Percentiles rank a stretch among this genome's conserved stretches.
phyloP scores from a whole-genome alignment of 768 basidiomycete species.

The Podaxis mareebaensis region DNA sequence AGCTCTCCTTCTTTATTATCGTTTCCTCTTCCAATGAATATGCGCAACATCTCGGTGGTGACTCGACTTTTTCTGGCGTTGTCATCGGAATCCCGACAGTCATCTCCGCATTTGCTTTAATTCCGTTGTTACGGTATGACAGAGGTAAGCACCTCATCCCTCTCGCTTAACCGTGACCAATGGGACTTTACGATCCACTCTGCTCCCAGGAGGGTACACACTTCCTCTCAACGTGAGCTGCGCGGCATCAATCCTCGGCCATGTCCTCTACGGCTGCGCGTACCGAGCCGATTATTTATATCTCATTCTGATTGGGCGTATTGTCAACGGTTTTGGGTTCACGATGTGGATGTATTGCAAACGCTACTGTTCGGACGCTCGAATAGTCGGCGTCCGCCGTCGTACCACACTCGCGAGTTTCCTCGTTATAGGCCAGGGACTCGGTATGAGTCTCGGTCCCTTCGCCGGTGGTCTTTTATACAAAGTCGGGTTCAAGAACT shows the following conservation, averaged over 20 bases:
- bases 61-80: slow-evolving; percentile 65
- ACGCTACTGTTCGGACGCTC: slow-evolving; percentile 65
- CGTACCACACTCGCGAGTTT: slow-evolving; percentile 64
- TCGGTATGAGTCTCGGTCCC: slow-evolving; percentile 63
- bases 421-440: slow-evolving; percentile 61
- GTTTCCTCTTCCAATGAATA: slow-evolving; percentile 68
- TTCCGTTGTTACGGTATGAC: slow-evolving; percentile 57
- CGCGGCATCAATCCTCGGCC: slow-evolving; percentile 50
- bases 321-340: slow-evolving; percentile 60
- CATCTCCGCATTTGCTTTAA: slow-evolving; percentile 55
- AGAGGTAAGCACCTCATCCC: slow-evolving; percentile 38
- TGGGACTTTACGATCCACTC: background rate
- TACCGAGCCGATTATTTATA: slow-evolving; percentile 63
- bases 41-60: slow-evolving; percentile 60
- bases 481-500: slow-evolving; percentile 55
- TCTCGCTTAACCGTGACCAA: background rate
- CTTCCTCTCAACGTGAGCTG: slow-evolving; percentile 57
- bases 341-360: slow-evolving; percentile 68
- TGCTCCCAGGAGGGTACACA: slow-evolving; percentile 50
- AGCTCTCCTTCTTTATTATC: slow-evolving; percentile 70
- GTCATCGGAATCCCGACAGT: slow-evolving; percentile 67
- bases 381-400: slow-evolving; percentile 63
- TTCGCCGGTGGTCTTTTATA: slow-evolving; percentile 63
- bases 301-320: slow-evolving; percentile 67
- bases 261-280: slow-evolving; percentile 60